These are phyloP conservation scores for Aureobasidium sp. DNA, from an alignment of 2,329 filamentous ascomycete species.

Conservation along the genomic window DNA sequence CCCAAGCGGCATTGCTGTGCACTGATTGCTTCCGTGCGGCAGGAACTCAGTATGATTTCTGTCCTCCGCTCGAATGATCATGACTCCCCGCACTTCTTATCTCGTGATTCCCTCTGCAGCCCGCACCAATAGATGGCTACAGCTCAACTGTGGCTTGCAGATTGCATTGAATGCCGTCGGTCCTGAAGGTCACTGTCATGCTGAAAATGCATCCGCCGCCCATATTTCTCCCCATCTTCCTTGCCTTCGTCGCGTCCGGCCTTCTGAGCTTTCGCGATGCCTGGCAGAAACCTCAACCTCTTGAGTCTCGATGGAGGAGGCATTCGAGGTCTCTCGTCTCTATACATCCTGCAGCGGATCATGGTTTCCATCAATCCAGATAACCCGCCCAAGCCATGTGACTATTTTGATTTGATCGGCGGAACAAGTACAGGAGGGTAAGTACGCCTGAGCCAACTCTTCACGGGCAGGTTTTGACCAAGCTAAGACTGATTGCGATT, in stretches of 20 bases:
- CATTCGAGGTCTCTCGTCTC: conserved; percentile 34
- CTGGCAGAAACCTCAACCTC: conserved; percentile 13
- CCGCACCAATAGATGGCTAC: too few relatives aligned
- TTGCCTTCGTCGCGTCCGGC: not conserved
- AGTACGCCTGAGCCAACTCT: conserved; percentile 1
- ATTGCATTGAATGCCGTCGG: too few relatives aligned
- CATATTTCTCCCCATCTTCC: too few relatives aligned
- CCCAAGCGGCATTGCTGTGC: too few relatives aligned
- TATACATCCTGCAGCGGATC: conserved; percentile 32
- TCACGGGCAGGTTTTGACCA: not conserved
- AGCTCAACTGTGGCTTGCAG: too few relatives aligned
- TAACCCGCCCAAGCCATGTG: conserved; percentile 29
- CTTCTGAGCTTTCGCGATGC: not conserved
- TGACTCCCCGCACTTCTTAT: too few relatives aligned
- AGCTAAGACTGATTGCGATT: conserved; percentile 20
- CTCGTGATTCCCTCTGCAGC: too few relatives aligned
- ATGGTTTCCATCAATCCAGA: conserved; percentile 30
- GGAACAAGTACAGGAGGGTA: conserved; percentile 35
- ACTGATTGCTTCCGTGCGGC: too few relatives aligned
- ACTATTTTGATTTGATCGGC: conserved; percentile 37
- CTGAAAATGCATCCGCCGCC: too few relatives aligned
- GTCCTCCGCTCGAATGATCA: too few relatives aligned
- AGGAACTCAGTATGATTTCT: too few relatives aligned
- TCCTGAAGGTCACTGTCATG: too few relatives aligned
- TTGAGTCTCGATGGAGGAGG: conserved; percentile 35